A percentile compares a stretch with the other conserved stretches of the same genome.
These are phyloP conservation scores for Carex parvula DNA, from an alignment of 176 grass and related monocot species.

Conservation along the genomic window DNA sequence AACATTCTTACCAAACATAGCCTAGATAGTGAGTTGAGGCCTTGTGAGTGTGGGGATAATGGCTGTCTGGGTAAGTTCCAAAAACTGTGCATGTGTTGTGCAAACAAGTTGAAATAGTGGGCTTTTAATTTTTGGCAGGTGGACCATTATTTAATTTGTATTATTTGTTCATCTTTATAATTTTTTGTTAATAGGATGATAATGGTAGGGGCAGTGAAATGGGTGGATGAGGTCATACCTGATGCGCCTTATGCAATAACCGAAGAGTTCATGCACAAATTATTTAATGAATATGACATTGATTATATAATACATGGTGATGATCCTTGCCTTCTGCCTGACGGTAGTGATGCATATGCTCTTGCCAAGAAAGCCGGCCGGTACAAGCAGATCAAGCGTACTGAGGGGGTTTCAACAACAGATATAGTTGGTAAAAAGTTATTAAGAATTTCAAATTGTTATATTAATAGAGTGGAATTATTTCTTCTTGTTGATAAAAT, in stretches of 20 bases:
- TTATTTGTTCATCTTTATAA: background rate
- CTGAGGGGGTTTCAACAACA: constrained; percentile 84
- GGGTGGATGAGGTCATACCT: constrained; percentile 85
- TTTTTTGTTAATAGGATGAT: constrained; percentile 47
- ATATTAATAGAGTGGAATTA: background rate
- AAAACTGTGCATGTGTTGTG: background rate
- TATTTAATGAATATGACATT: constrained; percentile 86
- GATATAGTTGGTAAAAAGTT: constrained; percentile 74
- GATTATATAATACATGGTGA: constrained; percentile 99
- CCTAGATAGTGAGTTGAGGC: background rate
- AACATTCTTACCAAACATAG: background rate
- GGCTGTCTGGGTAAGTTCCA: background rate
- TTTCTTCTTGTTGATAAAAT: constrained; percentile 17
- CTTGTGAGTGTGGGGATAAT: background rate
- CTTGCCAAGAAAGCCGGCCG: constrained; percentile 86
- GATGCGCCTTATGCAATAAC: constrained; percentile 93
- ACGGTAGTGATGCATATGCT: constrained; percentile 90
- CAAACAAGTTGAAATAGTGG: background rate
- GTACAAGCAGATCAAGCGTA: constrained; percentile 97
- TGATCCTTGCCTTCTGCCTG: constrained; percentile 86
- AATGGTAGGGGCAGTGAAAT: constrained; percentile 87
- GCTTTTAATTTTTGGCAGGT: background rate
- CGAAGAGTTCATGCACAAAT: constrained; percentile 85
- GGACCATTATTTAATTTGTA: background rate
- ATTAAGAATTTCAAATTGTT: constrained; percentile 19